Evolutionary conservation across 768 basidiomycete species (phyloP), one percentile per base, ranked within the genome.

Genomic region (Hygrophorus russula): DNA sequence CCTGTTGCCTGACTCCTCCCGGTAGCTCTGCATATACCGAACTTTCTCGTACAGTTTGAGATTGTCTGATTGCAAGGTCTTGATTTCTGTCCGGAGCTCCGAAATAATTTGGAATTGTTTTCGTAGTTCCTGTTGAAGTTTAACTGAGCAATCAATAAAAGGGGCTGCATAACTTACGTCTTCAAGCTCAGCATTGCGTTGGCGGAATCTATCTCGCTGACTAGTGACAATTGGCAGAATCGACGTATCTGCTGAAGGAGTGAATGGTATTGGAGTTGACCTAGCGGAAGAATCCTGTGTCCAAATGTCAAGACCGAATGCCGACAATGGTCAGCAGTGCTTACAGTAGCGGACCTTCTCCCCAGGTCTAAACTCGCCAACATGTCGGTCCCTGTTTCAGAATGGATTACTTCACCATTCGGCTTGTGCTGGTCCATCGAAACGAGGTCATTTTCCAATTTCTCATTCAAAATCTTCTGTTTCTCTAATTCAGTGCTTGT

Each of bases 11-110:
- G 46, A 13, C 19, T 88, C 84, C 56, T 91, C 87, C 13, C 87
- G 76, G 55, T 98, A 99, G 48, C 84, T 89, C 59, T 98, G 93
- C 82, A 97, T 96, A 59, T 98, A 98, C 48, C 93, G 80, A 41
- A 98, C 93, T 67, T 98, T 99, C 63, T 98, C 96, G 62, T 98
- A 98, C 47, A 98, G 67, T 60, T 99, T 98, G 36, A 99, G 75
- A 58, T 98, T 99, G 62, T 98, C 96, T 1, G 81, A 72, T 62
- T 98, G 94, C 31, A 99, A 71, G 43, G 76, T 78, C 59, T 93
- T 91, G 63, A 92, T 80, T 63, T 98, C 96, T 18, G 80, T 65
- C 13, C 93, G 82, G n/a, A 98, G 69, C 55, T 96, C 93, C 0
- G 91, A 90, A 46, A 98, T 93, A 46, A 82, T 76, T 48, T 92